phyloP scores from a whole-genome alignment of 1,284 basidiomycete species.

The Tylopilus orsonianus region DNA sequence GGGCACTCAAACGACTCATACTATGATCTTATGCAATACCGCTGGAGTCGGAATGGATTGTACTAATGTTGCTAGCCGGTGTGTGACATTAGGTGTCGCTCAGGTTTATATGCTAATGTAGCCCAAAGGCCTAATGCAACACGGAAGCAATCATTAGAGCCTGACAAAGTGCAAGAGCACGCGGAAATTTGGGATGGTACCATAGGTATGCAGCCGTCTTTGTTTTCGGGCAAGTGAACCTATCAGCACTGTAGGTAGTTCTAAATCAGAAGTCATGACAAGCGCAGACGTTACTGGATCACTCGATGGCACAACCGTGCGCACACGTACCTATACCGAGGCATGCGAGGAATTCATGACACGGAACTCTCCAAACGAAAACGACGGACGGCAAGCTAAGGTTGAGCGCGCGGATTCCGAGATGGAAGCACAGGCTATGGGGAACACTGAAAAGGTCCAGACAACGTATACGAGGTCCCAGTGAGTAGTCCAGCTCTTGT shows the following conservation, averaged over 20 bases:
- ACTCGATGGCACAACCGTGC: neutral
- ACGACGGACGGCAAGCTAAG: neutral
- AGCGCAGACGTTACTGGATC: neutral
- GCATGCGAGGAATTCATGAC: neutral
- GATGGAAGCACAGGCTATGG: neutral
- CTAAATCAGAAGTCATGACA: neutral
- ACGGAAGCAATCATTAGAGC: neutral
- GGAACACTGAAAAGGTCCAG: neutral
- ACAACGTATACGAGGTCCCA: neutral
- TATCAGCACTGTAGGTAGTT: neutral
- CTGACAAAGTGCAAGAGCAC: neutral
- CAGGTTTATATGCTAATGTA: neutral
- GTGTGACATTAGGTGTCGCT: neutral
- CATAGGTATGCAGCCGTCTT: neutral
- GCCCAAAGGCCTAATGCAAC: neutral
- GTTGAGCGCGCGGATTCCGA: neutral
- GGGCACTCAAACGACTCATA: neutral
- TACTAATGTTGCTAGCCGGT: neutral
- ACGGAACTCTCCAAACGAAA: neutral
- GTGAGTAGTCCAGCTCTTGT: slow-evolving; percentile 6
- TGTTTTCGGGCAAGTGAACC: neutral
- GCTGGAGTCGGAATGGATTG: neutral
- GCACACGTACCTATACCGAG: neutral
- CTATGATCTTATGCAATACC: neutral
- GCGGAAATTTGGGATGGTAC: neutral